phyloP scores from a whole-genome alignment of 2,329 filamentous ascomycete genomes.

The Aureobasidium sp. region DNA sequence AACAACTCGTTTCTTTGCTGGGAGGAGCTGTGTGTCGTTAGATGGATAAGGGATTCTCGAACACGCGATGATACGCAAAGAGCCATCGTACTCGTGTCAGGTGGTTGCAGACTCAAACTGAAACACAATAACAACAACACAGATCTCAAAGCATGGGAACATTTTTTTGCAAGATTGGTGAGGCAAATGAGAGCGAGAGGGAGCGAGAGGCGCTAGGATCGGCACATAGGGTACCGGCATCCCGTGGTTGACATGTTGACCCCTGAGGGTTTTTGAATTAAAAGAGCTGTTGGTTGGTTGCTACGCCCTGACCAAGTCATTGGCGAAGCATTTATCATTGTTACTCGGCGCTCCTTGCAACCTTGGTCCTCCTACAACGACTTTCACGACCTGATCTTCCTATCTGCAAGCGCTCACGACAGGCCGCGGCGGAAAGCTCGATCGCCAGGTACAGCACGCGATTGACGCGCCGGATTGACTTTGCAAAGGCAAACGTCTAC shows the following conservation, averaged over 20 bases:
- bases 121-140: background rate
- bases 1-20: background rate
- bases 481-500: slow-evolving; percentile 6
- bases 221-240: background rate
- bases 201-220: slow-evolving; percentile 1
- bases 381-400: background rate
- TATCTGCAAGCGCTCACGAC: background rate
- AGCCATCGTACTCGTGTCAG: too few relatives aligned
- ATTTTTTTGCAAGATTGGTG: background rate
- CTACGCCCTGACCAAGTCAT: slow-evolving; percentile 12
- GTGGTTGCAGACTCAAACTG: background rate
- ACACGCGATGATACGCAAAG: too few relatives aligned
- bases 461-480: slow-evolving; percentile 13
- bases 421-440: background rate
- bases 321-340: slow-evolving; percentile 11
- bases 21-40: too few relatives aligned
- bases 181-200: slow-evolving; percentile 13
- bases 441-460: slow-evolving; percentile 8
- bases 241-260: slow-evolving; percentile 9
- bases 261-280: slow-evolving; percentile 11
- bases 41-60: too few relatives aligned
- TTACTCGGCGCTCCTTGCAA: slow-evolving; percentile 8
- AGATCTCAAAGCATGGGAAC: background rate
- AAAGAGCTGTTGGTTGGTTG: slow-evolving; percentile 12
- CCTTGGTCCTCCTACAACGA: background rate